Evolutionary conservation across 2,329 filamentous ascomycete genomes (phyloP).

Genomic region (Sclerotinia nivalis): DNA sequence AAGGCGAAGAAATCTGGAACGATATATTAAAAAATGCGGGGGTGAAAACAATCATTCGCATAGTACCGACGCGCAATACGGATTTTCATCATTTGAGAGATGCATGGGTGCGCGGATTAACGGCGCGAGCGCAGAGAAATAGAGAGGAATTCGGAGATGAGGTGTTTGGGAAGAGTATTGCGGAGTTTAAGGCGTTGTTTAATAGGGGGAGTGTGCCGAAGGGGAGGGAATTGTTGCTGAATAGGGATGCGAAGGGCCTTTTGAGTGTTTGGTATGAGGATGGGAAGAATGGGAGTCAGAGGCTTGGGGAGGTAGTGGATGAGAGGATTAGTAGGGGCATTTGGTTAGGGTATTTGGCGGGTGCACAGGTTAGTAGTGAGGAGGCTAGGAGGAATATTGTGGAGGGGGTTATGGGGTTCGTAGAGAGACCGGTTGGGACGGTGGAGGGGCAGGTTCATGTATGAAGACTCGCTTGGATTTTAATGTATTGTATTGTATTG

Average conservation of each 20-base stretch:
- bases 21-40: conserved; percentile 64
- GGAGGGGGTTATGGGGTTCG: conserved; percentile 83
- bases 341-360: conserved; percentile 89
- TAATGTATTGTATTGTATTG: conserved; percentile 2
- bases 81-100: conserved; percentile 92
- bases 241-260: conserved; percentile 64
- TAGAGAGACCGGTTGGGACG: conserved; percentile 83
- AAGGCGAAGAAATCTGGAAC: conserved; percentile 74
- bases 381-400: conserved; percentile 78
- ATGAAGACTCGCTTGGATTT: conserved; percentile 1
- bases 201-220: conserved; percentile 79
- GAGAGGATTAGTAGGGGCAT: conserved; percentile 78
- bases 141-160: conserved; percentile 63
- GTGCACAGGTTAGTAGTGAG: conserved; percentile 84
- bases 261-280: conserved; percentile 69
- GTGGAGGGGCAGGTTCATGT: conserved; percentile 71
- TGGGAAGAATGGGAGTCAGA: conserved; percentile 49
- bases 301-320: conserved; percentile 73
- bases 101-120: conserved; percentile 84
- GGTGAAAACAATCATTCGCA: conserved; percentile 76
- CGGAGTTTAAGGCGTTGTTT: conserved; percentile 79
- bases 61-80: conserved; percentile 89
- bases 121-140: conserved; percentile 62
- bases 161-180: conserved; percentile 71
- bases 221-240: conserved; percentile 72